Evolutionary conservation across 257 asterid species (phyloP), one percentile per base, ranked within the genome.

Genomic region (Linderniella brevidens): DNA sequence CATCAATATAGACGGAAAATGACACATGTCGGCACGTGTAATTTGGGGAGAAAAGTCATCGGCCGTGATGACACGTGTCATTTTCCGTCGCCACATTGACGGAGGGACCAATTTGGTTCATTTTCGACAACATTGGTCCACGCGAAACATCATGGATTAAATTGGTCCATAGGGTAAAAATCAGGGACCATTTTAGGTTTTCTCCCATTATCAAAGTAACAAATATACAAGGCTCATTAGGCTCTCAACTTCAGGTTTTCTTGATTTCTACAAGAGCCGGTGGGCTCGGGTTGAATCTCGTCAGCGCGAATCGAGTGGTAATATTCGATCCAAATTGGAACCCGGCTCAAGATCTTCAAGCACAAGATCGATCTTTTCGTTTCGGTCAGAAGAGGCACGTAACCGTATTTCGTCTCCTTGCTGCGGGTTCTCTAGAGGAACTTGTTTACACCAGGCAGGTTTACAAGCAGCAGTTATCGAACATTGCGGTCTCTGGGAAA

Each of bases 321-420:
- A 78, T 84, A 58, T 88, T 88, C 56, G 95, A 88, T 63, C 98
- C 98, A 42, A 84, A 84, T 66, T 88, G 98, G 95, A 88, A 88
- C 52, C 98, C 95, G 8, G 90, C 98, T 37, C 95, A 88, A 58
- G 95, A 88, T 72, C 58, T 88, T 69, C 98, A 88, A 76, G 98
- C 98, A 9, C 98, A 84, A 62, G 98, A 88, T 41, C 73, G 98
- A 52, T 84, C 98, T 49, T 88, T 88, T 54, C 84, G 94, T 19
- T 84, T 58, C 57, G 95, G 98, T 41, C 95, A 88, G 70, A 84
- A 78, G 64, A 63, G 95, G 54, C 94, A 84, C 53, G 95, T 88
- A 49, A 68, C 81, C 43, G 98, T 84, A 46, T 84, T 83, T 59
- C 95, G 98, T 55, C 75, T 88, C 52, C 95, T 88, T 55, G 93